These are phyloP conservation scores for Euryodendron excelsum DNA, from an alignment of 148 eudicot species.

Conservation along the genomic window DNA sequence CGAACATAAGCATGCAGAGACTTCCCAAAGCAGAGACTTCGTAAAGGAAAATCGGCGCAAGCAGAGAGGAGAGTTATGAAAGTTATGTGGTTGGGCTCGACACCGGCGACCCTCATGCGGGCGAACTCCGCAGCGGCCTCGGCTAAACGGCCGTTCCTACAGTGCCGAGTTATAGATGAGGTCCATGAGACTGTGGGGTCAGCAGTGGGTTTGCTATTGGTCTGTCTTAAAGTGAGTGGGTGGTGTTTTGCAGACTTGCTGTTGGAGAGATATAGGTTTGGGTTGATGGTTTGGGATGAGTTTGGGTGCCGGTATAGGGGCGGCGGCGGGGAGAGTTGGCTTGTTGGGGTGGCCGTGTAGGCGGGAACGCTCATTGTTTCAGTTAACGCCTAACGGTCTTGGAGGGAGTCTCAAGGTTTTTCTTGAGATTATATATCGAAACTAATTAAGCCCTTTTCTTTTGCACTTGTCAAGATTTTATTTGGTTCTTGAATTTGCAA, in stretches of 20 bases:
- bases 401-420: no score
- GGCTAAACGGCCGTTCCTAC: conserved; percentile 44
- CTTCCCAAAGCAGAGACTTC: conserved; percentile 32
- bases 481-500: no score
- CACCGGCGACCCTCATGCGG: conserved; percentile 47
- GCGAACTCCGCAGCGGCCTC: conserved; percentile 43
- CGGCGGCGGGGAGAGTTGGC: neutral
- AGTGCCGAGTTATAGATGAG: conserved; percentile 51
- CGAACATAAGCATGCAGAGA: conserved; percentile 49
- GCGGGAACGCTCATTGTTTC: neutral
- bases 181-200: conserved; percentile 68
- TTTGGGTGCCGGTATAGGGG: neutral
- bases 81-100: conserved; percentile 66
- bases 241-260: neutral
- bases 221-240: neutral
- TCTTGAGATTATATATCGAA: no score
- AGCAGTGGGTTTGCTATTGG: neutral
- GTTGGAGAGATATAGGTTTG: neutral
- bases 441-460: no score
- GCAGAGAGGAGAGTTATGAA: conserved; percentile 68
- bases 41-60: conserved; percentile 47
- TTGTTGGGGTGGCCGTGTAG: neutral
- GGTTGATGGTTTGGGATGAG: neutral
- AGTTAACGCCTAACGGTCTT: neutral
- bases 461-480: no score